Base-by-base conservation (phyloP, 495 filamentous ascomycete genomes). In the Penicillium arizonense region DNA sequence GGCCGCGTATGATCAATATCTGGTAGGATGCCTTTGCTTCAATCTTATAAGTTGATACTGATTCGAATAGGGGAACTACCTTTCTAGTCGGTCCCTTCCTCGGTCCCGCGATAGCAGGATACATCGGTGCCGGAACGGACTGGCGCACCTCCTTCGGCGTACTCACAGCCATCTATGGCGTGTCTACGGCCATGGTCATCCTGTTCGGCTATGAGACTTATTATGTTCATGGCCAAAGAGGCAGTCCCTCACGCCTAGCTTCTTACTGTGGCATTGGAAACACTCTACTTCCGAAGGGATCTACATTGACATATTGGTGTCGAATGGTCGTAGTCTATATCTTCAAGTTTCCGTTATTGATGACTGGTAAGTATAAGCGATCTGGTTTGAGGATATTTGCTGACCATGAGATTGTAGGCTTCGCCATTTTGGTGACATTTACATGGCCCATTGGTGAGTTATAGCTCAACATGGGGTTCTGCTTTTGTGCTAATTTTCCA, bases 251-350 rank as follows among this genome's bases (percentile, higher is more conserved):
- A 5, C 57, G 62, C 1, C 9, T 65, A 2, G 53, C 52, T 12
- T 75, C 77, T 2, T 81, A 82, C 49, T 77, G 77, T 18, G 79
- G 80, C 3, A 73, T 83, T 58, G 78, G 79, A 32, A 76, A 65
- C 40, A 64, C 66, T 10, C 64, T 56, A 11, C 58, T 68, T 5
- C 60, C 58, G 24, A 69, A 65, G 36, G 16, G 35, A 5, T 33
- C 58, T 0, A 71, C 64, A 0, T 32, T 74, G 16, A 21, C 18
- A 13, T 50, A 60, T 32, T 64, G 64, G 57, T 57, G 56, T 12
- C 58, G 53, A 33, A 64, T 28, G 1, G 28, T 74, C n/a, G 47
- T 67, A 1, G 44, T 62, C 9, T 69, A 71, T 53, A 61, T 72
- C 3, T 71, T 72, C 59, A 63, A 67, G 45, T 61, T 67, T 11